A percentile compares a stretch with the other conserved stretches of the same genome.
Conservation (phyloP, 2,329 filamentous ascomycete genomes). For the Botrytis tulipae region DNA sequence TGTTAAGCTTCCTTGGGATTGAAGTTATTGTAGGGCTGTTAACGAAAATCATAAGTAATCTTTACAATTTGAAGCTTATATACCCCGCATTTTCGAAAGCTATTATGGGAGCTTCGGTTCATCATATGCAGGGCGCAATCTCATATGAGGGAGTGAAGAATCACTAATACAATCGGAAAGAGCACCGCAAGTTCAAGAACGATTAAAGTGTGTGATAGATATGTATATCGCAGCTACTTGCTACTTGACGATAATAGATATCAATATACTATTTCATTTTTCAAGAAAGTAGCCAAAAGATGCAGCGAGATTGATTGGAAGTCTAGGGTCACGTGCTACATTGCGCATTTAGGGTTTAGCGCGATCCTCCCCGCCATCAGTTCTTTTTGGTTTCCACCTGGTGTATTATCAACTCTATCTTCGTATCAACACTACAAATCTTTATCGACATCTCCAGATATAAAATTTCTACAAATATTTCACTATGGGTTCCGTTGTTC, state of each 20-base stretch:
- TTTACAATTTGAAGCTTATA: not conserved
- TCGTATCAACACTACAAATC: not conserved
- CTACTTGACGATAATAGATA: too few species aligned
- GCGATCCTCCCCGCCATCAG: not conserved
- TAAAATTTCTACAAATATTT: not conserved
- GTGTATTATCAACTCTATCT: not conserved
- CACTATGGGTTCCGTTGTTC: conserved; percentile 71
- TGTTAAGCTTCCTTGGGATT: not conserved
- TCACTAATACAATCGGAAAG: not conserved
- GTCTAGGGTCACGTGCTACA: not conserved
- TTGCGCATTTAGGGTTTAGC: not conserved
- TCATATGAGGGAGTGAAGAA: not conserved
- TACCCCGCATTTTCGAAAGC: not conserved
- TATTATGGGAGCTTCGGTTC: not conserved
- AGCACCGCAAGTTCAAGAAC: too few species aligned
- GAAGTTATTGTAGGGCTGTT: not conserved
- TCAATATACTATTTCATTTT: not conserved
- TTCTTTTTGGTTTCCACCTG: not conserved
- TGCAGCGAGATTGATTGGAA: not conserved
- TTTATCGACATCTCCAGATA: not conserved
- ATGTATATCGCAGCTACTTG: not conserved
- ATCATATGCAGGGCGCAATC: not conserved
- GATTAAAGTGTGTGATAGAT: not conserved
- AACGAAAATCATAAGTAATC: not conserved
- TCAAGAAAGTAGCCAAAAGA: not conserved